Evolutionary conservation across 768 basidiomycete species (phyloP).

Genomic region (Tephrocybe sp.): DNA sequence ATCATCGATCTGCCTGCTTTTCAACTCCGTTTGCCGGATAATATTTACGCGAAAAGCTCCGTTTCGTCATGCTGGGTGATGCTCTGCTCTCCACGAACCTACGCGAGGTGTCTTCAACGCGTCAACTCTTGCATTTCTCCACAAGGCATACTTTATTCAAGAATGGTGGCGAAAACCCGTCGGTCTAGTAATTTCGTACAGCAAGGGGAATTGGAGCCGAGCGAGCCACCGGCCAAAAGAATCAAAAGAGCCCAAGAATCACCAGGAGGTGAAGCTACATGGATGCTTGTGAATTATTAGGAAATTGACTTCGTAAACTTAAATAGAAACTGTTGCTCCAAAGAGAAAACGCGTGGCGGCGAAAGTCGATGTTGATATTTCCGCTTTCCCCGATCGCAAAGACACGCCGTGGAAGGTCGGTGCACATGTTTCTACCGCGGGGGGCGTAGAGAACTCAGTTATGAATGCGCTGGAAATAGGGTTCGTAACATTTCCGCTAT

Average conservation of each 20-base stretch:
- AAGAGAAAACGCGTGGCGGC: constrained; percentile 16
- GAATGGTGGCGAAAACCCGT: constrained; percentile 12
- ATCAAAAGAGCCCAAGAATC: constrained; percentile 5
- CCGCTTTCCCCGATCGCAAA: constrained; percentile 27
- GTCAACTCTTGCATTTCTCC: not conserved
- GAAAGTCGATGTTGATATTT: constrained; percentile 14
- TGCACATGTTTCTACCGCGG: constrained; percentile 81
- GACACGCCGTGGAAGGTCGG: constrained; percentile 67
- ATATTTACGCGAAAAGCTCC: too few relatives aligned
- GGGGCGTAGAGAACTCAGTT: constrained; percentile 76
- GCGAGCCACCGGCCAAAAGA: constrained; percentile 9
- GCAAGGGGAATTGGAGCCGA: not conserved
- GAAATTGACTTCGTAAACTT: not conserved
- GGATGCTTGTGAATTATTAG: not conserved
- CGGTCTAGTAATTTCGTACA: constrained; percentile 2
- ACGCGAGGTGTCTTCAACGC: not conserved
- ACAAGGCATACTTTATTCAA: too few relatives aligned
- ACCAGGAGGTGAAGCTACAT: not conserved
- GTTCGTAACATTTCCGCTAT: constrained; percentile 33
- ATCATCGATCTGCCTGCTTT: too few relatives aligned
- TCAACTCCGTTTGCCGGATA: too few relatives aligned
- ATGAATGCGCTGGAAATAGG: constrained; percentile 70
- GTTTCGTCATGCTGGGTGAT: too few relatives aligned
- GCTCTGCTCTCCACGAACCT: not conserved
- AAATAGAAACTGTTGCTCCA: not conserved